These are phyloP conservation scores for Citrus cavaleriei DNA, from an alignment of 345 rosid genomes.

Conservation along the genomic window DNA sequence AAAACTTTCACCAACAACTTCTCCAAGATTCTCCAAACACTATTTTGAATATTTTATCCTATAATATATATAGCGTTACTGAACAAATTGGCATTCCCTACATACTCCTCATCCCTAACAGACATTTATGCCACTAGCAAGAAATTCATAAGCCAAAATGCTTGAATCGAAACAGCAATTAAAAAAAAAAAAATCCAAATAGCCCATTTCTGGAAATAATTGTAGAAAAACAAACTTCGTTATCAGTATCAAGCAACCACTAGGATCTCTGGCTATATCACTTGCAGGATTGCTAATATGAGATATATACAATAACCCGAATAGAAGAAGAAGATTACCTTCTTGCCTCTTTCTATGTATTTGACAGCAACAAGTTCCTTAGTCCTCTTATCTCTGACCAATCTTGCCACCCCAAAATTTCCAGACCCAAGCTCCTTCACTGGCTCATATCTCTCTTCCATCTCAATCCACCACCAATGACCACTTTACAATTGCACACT, in stretches of 20 bases:
- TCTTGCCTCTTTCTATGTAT: conserved; percentile 88
- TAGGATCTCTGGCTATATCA: not conserved
- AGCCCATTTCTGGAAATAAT: not conserved
- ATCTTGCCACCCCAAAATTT: conserved; percentile 86
- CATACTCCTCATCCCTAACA: not conserved
- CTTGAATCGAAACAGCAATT: not conserved
- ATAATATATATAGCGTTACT: not conserved
- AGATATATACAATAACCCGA: not conserved
- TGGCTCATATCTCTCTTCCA: conserved; percentile 71
- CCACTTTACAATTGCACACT: too few relatives aligned
- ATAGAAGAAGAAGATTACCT: conserved; percentile 38
- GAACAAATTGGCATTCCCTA: not conserved
- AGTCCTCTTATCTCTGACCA: conserved; percentile 76
- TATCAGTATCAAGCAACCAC: not conserved
- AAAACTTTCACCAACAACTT: not conserved
- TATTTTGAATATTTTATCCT: not conserved
- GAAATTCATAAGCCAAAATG: not conserved
- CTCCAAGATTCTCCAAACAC: not conserved
- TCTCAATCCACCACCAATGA: conserved; percentile 19
- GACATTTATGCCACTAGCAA: not conserved
- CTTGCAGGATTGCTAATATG: not conserved
- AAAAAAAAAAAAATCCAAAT: too few relatives aligned
- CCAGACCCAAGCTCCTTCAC: conserved; percentile 82
- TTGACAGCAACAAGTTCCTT: conserved; percentile 91
- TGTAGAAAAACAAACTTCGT: not conserved